phyloP scores from a whole-genome alignment of 495 filamentous ascomycete genomes.

The Parachaetomium inaequale region DNA sequence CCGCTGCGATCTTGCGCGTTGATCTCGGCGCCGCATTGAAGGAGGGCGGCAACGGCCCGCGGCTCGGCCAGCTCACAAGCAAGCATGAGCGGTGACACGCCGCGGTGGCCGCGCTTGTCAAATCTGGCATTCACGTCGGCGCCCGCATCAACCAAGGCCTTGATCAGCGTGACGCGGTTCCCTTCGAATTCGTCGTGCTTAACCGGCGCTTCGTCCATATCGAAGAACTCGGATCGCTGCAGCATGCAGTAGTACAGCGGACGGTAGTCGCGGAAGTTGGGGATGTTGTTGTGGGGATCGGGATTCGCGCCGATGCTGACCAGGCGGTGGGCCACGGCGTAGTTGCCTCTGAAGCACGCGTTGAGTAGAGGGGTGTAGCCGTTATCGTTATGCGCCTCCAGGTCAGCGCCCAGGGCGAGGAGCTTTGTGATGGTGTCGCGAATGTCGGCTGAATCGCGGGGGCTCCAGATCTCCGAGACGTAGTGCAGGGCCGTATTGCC shows the following conservation, averaged over 20 bases:
- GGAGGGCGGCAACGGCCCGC: slow-evolving; percentile 20
- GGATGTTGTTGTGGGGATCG: slow-evolving; percentile 26
- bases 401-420: slow-evolving; percentile 29
- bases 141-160: slow-evolving; percentile 24
- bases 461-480: slow-evolving; percentile 20
- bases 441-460: slow-evolving; percentile 22
- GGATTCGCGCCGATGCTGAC: slow-evolving; percentile 27
- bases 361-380: slow-evolving; percentile 28
- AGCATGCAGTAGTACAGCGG: slow-evolving; percentile 29
- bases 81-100: slow-evolving; percentile 27
- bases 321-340: slow-evolving; percentile 25
- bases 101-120: slow-evolving; percentile 24
- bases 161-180: slow-evolving; percentile 26
- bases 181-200: slow-evolving; percentile 30
- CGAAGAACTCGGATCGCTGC: slow-evolving; percentile 26
- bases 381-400: slow-evolving; percentile 26
- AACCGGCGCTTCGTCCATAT: slow-evolving; percentile 25
- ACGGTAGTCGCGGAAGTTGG: slow-evolving; percentile 25
- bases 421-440: slow-evolving; percentile 28
- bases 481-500: slow-evolving; percentile 32
- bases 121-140: slow-evolving; percentile 28
- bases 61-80: slow-evolving; percentile 30
- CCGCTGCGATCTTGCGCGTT: slow-evolving; percentile 25
- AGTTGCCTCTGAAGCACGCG: slow-evolving; percentile 31
- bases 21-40: slow-evolving; percentile 22